Conservation (phyloP, 73 alveolate species). For the Paramecium biaurelia region DNA sequence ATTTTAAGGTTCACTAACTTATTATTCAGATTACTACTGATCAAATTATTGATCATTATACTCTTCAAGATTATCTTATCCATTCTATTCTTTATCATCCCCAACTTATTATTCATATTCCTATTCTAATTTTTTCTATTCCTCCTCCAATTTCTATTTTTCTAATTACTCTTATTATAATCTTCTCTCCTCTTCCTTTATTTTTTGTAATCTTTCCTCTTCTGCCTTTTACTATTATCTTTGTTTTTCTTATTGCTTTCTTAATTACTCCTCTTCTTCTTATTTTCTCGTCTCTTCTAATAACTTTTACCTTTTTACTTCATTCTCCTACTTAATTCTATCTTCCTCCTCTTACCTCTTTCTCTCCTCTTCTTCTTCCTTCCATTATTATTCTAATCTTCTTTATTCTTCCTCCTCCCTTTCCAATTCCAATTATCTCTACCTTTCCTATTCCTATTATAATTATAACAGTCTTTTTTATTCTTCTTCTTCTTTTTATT, state of each 20-base stretch:
- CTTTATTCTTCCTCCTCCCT: conserved; percentile 27
- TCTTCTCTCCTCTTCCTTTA: background rate
- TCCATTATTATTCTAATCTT: background rate
- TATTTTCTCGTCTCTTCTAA: background rate
- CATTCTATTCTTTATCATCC: background rate
- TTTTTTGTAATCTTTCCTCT: background rate
- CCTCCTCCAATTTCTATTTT: background rate
- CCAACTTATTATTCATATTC: background rate
- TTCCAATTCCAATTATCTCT: background rate
- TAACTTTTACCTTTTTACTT: background rate
- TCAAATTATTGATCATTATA: conserved; percentile 3
- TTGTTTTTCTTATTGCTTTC: background rate
- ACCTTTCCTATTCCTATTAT: background rate
- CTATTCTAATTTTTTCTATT: background rate
- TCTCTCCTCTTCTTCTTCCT: background rate
- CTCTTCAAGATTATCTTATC: background rate
- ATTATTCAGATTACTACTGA: background rate
- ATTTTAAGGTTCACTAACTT: background rate
- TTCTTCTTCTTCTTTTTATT: conserved; percentile 31
- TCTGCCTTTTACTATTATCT: background rate
- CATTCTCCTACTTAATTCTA: background rate
- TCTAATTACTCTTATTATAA: background rate
- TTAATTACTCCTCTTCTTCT: background rate
- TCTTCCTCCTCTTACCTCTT: background rate
- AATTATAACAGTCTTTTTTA: background rate